A percentile compares a stretch with the other conserved stretches of the same genome.
These are phyloP conservation scores for Chaetomiaceae sp. DNA, from an alignment of 2,329 filamentous ascomycete genomes.

Conservation along the genomic window DNA sequence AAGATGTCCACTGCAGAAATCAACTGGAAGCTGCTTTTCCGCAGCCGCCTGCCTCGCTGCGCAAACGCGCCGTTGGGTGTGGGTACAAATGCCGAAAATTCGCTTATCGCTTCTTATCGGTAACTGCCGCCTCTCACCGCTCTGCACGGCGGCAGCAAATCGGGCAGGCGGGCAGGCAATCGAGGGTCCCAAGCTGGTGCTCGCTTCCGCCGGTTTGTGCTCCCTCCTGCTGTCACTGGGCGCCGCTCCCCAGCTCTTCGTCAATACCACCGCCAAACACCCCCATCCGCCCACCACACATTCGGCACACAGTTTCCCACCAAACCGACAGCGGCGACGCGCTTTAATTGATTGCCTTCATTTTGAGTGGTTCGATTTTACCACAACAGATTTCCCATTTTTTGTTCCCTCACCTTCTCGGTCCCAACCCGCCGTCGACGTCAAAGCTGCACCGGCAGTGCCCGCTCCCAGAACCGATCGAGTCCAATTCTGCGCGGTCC, in stretches of 20 bases:
- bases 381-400: background rate
- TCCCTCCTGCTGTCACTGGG: slow-evolving; percentile 20
- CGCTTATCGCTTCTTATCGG: slow-evolving; percentile 26
- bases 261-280: slow-evolving; percentile 14
- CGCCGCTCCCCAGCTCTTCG: slow-evolving; percentile 21
- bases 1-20: background rate
- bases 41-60: background rate
- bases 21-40: background rate
- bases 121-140: slow-evolving; percentile 23
- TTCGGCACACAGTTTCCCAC: background rate
- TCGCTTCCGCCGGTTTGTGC: slow-evolving; percentile 20
- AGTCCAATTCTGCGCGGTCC: slow-evolving; percentile 24
- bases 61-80: background rate
- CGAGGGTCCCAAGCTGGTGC: slow-evolving; percentile 7
- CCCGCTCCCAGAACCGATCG: slow-evolving; percentile 14
- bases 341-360: background rate
- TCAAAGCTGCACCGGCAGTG: too few relatives aligned
- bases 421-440: slow-evolving; percentile 13
- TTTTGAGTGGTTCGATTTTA: slow-evolving; percentile 3
- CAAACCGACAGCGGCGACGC: background rate
- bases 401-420: background rate
- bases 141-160: slow-evolving; percentile 11
- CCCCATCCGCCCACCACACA: slow-evolving; percentile 16
- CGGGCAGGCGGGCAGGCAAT: slow-evolving; percentile 24
- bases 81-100: slow-evolving; percentile 22